phyloP scores from a whole-genome alignment of 805 yeast species.

The Wickerhamomyces alni region DNA sequence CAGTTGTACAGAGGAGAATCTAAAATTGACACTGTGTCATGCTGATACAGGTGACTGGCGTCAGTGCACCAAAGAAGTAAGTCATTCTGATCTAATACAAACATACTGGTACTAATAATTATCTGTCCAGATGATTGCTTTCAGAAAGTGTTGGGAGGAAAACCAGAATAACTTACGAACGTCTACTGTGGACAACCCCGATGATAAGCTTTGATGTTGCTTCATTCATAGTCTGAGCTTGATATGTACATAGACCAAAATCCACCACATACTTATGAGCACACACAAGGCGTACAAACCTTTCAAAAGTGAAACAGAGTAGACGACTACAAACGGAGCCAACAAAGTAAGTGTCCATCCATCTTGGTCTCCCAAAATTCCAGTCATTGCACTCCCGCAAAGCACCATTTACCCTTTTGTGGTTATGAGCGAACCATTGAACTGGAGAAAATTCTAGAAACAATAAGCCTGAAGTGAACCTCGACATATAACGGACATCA shows the following conservation, averaged over 20 bases:
- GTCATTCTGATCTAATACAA: conserved; percentile 13
- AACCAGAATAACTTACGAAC: conserved; percentile 35
- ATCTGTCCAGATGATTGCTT: conserved; percentile 31
- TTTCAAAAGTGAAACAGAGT: too few relatives aligned
- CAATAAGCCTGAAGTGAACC: too few relatives aligned
- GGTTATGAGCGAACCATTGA: background rate
- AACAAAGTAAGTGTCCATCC: too few relatives aligned
- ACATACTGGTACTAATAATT: conserved; percentile 1
- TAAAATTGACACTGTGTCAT: conserved; percentile 67
- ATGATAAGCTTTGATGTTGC: background rate
- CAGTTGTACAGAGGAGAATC: conserved; percentile 46
- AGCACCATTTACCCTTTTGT: too few relatives aligned
- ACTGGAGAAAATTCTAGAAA: background rate
- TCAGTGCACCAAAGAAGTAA: conserved; percentile 56
- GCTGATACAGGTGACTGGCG: conserved; percentile 84
- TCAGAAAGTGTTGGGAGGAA: conserved; percentile 36
- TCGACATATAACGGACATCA: too few relatives aligned
- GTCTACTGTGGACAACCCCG: conserved; percentile 26
- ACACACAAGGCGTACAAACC: too few relatives aligned
- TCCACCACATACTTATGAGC: too few relatives aligned
- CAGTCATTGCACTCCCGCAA: too few relatives aligned
- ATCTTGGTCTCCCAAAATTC: too few relatives aligned
- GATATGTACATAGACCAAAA: too few relatives aligned
- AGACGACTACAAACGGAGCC: too few relatives aligned
- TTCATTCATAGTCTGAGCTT: too few relatives aligned